Percentiles rank a stretch among this genome's conserved stretches.
These are phyloP conservation scores for Nigrospora sphaerica DNA, from an alignment of 2,329 filamentous ascomycete species.

Conservation along the genomic window DNA sequence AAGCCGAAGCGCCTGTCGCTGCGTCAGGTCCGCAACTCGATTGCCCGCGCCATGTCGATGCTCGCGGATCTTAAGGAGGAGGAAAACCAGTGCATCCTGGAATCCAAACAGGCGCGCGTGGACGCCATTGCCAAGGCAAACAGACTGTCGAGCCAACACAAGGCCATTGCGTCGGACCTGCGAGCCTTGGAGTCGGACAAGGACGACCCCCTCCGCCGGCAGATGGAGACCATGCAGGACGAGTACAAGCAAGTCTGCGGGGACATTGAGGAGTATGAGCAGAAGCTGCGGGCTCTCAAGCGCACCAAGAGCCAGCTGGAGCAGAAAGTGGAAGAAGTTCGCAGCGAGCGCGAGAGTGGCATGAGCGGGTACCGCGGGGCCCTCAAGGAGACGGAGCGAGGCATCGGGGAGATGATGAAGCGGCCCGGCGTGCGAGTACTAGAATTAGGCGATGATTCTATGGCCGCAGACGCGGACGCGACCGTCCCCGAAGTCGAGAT, in stretches of 20 bases:
- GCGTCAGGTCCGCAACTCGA: constrained; percentile 54
- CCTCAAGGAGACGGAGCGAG: constrained; percentile 56
- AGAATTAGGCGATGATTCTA: constrained; percentile 31
- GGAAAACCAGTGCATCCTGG: constrained; percentile 54
- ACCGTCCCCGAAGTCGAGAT: constrained; percentile 13
- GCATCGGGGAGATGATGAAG: constrained; percentile 52
- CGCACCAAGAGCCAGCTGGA: constrained; percentile 52
- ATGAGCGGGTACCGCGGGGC: constrained; percentile 65
- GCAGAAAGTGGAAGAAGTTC: constrained; percentile 53
- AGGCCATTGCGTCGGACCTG: constrained; percentile 44
- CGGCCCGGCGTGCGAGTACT: constrained; percentile 49
- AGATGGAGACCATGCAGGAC: constrained; percentile 51
- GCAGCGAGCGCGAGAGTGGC: constrained; percentile 62
- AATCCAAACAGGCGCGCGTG: constrained; percentile 49
- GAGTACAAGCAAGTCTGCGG: constrained; percentile 47
- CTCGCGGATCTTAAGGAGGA: constrained; percentile 61
- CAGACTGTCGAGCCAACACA: constrained; percentile 40
- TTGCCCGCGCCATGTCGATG: constrained; percentile 56
- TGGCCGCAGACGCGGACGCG: no score
- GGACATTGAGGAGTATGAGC: constrained; percentile 61
- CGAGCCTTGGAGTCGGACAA: constrained; percentile 45
- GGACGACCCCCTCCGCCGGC: constrained; percentile 50
- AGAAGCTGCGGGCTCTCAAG: constrained; percentile 54
- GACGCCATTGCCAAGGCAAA: constrained; percentile 52
- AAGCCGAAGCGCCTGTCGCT: constrained; percentile 47